These are phyloP conservation scores for Tribonema minus DNA, from an alignment of 108 stramenopile genomes.

Conservation along the genomic window DNA sequence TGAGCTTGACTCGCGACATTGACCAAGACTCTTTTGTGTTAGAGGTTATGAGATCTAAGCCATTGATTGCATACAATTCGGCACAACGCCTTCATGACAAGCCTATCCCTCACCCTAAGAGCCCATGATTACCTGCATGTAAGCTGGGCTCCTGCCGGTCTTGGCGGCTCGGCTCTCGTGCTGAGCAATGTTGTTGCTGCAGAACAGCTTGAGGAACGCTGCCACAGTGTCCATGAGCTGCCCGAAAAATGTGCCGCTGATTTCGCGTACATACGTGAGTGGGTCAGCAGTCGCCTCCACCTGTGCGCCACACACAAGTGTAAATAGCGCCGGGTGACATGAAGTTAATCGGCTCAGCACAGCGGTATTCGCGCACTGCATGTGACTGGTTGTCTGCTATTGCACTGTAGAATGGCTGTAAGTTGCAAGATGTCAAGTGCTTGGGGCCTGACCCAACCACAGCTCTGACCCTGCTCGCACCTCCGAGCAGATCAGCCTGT, in stretches of 20 bases:
- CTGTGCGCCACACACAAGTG: background rate
- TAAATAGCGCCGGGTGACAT: background rate
- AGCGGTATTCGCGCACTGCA: too few relatives aligned
- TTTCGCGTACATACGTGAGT: slow-evolving; percentile 1
- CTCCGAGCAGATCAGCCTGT: too few relatives aligned
- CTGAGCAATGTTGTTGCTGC: background rate
- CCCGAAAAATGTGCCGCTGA: slow-evolving; percentile 20
- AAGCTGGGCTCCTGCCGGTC: slow-evolving; percentile 15
- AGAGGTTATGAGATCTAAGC: background rate
- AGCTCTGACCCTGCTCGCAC: too few relatives aligned
- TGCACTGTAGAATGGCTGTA: too few relatives aligned
- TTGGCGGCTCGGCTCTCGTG: slow-evolving; percentile 14
- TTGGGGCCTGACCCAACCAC: too few relatives aligned
- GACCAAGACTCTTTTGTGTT: too few relatives aligned
- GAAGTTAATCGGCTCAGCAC: background rate
- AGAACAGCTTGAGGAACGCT: slow-evolving; percentile 35
- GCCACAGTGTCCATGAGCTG: slow-evolving; percentile 25
- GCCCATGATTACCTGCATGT: slow-evolving; percentile 33
- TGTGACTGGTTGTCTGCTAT: too few relatives aligned
- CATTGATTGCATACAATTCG: too few relatives aligned
- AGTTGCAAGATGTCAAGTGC: too few relatives aligned
- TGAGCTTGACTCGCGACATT: too few relatives aligned
- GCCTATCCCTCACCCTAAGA: too few relatives aligned
- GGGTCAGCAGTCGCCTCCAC: slow-evolving; percentile 40
- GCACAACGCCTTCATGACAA: too few relatives aligned